Evolutionary conservation across 2,329 filamentous ascomycete species (phyloP), one percentile per base, ranked within the genome.

Genomic region (Aspergillus pseudoglaucus): DNA sequence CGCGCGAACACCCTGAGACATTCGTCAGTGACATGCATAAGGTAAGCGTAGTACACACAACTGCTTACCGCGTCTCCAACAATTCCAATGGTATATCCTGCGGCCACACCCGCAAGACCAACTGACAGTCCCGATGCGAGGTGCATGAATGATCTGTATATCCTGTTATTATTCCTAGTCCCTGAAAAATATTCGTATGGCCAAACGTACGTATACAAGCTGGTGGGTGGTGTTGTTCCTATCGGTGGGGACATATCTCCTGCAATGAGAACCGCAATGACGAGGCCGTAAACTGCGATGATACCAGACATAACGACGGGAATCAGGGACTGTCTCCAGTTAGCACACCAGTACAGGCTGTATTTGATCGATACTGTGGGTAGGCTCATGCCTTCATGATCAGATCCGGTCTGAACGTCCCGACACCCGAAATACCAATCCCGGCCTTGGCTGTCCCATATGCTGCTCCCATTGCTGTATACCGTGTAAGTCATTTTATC

Each of bases 271-370:
- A 98, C 93, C 15, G 91, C 87, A 59, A 98, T 90, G 63, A 98
- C 93, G 59, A 98, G 87, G 45, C 90, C 88, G 75, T 98, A 98
- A 58, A 98, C 93, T 49, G 93, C 93, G 64, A 98, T 89, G 67
- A 98, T 98, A 82, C 93, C 93, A 60, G 93, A 95, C 93, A 98
- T 98, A 76, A 98, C 73, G 46, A 76, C 74, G 25, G 74, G 74
- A 45, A 76, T 75, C 41, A 76, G 63, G 30, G 73, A 76, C 73
- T 76, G 53, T 45, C 18, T 27, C 23, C n/a, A 8, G 52, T 65
- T 49, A 64, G 59, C 47, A 30, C 50, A 12, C 23, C n/a, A 39
- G 15, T 42, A 45, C n/a, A 3, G 14, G n/a, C n/a, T 6, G 7
- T 18, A 37, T 8, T 15, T n/a, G n/a, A 18, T 8, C 14, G 17